Evolutionary conservation across 2,329 filamentous ascomycete genomes (phyloP).

Genomic region (Cercospora zeae-maydis): DNA sequence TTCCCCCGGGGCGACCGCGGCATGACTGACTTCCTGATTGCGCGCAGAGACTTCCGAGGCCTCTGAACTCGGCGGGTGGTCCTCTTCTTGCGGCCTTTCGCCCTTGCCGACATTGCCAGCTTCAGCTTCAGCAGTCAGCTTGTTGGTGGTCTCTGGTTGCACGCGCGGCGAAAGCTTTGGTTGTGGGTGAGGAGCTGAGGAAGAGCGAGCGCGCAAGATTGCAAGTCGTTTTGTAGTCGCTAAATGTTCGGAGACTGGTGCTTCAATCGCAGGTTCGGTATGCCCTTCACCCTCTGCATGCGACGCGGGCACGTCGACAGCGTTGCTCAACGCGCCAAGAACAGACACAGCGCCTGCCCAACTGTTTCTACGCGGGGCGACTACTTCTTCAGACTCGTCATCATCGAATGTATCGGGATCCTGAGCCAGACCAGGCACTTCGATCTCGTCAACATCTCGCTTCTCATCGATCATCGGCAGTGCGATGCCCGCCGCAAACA

Average conservation of each 20-base stretch:
- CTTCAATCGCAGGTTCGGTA: background rate
- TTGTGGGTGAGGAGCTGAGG: background rate
- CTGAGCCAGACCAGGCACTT: conserved; percentile 67
- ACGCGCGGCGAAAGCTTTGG: background rate
- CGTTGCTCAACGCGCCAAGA: background rate
- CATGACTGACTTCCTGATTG: conserved; percentile 25
- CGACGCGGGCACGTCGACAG: background rate
- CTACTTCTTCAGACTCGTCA: conserved; percentile 22
- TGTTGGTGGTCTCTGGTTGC: conserved; percentile 6
- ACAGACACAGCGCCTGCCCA: conserved; percentile 15
- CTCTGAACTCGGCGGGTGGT: background rate
- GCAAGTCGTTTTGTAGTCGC: background rate
- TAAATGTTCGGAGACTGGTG: background rate
- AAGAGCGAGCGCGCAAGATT: background rate
- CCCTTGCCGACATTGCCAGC: background rate
- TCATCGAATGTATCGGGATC: conserved; percentile 58
- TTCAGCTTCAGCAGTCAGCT: conserved; percentile 11
- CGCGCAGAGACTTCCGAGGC: background rate
- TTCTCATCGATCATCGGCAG: conserved; percentile 60
- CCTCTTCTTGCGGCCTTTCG: background rate
- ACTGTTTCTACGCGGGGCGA: conserved; percentile 25
- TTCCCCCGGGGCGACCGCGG: conserved; percentile 20
- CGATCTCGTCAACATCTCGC: conserved; percentile 74
- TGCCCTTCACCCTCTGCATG: background rate
- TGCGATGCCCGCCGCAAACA: conserved; percentile 58